Conservation (phyloP, 129 eudicot species). For the Pittosporum tobira region DNA sequence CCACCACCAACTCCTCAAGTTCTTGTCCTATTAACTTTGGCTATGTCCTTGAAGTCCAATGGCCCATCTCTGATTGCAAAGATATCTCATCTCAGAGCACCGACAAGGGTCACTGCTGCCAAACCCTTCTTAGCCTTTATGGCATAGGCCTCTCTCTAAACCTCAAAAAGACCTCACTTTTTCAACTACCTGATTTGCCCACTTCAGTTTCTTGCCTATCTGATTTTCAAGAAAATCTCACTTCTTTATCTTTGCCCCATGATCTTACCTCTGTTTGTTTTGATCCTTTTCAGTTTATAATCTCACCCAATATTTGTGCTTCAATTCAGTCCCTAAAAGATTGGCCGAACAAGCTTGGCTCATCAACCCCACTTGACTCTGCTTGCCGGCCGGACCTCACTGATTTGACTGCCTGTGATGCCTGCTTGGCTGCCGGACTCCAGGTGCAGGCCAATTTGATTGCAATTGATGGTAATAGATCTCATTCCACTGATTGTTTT, state of each 20-base stretch:
- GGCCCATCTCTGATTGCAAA: conserved; percentile 45
- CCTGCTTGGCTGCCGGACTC: conserved; percentile 68
- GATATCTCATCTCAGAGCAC: conserved; percentile 6
- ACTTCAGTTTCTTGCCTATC: conserved; percentile 52
- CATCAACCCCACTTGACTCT: conserved; percentile 37
- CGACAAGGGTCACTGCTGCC: conserved; percentile 37
- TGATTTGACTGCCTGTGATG: conserved; percentile 57
- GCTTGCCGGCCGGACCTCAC: conserved; percentile 58
- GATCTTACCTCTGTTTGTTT: conserved; percentile 46
- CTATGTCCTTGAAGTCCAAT: conserved; percentile 41
- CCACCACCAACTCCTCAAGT: conserved; percentile 13
- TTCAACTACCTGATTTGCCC: conserved; percentile 42
- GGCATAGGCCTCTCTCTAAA: conserved; percentile 45
- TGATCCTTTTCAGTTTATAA: conserved; percentile 66
- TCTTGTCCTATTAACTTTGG: conserved; percentile 52
- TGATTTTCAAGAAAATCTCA: conserved; percentile 50
- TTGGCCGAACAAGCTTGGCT: conserved; percentile 58
- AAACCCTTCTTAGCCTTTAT: conserved; percentile 51
- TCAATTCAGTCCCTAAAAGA: conserved; percentile 38
- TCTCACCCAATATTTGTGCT: conserved; percentile 50
- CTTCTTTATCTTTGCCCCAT: conserved; percentile 29
- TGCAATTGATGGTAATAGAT: conserved; percentile 55
- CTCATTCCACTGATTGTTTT: conserved; percentile 63
- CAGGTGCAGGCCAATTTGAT: conserved; percentile 35
- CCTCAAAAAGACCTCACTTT: conserved; percentile 43